Base-by-base conservation (phyloP, 1,139 yeast genomes). In the Taiozyma sp. region DNA sequence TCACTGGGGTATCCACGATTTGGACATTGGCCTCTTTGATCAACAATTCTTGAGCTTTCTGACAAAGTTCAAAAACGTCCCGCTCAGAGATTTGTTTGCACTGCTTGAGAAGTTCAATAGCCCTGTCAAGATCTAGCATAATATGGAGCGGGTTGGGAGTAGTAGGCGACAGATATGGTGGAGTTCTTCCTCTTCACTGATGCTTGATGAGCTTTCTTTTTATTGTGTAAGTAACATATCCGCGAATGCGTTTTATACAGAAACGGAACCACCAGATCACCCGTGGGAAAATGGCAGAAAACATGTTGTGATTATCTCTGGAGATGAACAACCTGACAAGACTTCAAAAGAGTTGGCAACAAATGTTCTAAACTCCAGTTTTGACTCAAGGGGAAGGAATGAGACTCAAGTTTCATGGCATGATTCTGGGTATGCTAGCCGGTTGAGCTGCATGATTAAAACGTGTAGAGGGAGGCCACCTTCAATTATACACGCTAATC, bases 11-110 rank as follows among this genome's bases (percentile, higher is more conserved):
- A 60, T 85, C 88, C 43, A 93, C 97, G 7, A 91, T 90, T 65
- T 91, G 96, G 46, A 93, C 97, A 67, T 95, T 93, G 57, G 91
- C 87, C 72, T 95, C 99, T 59, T 81, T 83, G 66, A 90, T 91
- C 59, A 93, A 75, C 43, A 93, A 84, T 57, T 93, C 98, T 62
- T 89, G 88, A n/a, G 96, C 96, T 78, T 87, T 85, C 53, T 80
- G 78, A 66, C 99, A 93, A 56, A 93, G 76, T 62, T 80, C 79
- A 62, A 84, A 83, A 45, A 95, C 95, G 53, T 88, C 91, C 42
- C 79, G 80, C 66, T 93, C 98, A 21, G 87, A 75, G 55, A 93
- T 76, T 29, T 93, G 95, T 70, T 88, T 87, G 70, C 97, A 91
- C 59, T 83, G 79, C 53, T 79, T 73, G 58, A 88, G 74, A 58